Evolutionary conservation across 2,329 filamentous ascomycete species (phyloP), one percentile per base, ranked within the genome.

Genomic region (Aspergillus quadrilineatus): DNA sequence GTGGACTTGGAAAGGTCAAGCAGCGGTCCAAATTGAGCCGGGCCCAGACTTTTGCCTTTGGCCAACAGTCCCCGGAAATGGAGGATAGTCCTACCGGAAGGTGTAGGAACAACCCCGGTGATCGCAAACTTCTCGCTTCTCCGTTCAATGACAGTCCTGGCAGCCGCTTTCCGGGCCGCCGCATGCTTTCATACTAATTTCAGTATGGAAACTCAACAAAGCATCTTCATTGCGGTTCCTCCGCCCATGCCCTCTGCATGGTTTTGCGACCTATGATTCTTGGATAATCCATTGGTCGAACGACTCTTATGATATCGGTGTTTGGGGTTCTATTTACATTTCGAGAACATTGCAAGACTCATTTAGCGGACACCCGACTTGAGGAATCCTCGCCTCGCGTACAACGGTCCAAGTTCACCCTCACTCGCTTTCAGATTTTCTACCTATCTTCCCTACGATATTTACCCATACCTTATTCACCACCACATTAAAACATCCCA

Each of bases 11-110:
- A 67, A 92, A 92, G 72, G 85, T 99, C 67, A 93, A 95, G 75
- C 89, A 94, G 72, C 82, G 92, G 67, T 89, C 89, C 65, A 94
- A 93, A 69, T 81, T 99, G 55, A 85, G 85, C 72, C 86, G 94
- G 62, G 92, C 94, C 32, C 89, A 94, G 75, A 99, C 94, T 1
- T 99, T 94, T 79, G 93, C 94, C 29, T 97, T 97, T 75, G 94
- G 93, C 45, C 85, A 94, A 71, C 84, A 87, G 60, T 73, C 81
- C 64, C 74, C 80, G 70, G 66, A 71, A 34, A 83, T 86, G 77
- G 83, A 87, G 63, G 84, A 87, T 64, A 87, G 84, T 63, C 85
- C 85, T 12, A 87, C 84, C 29, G 79, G 78, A 42, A 73, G 75
- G 57, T 74, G 72, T 63, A 74, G 76, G 30, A 71, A 71, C 56